Evolutionary conservation across 1,284 basidiomycete species (phyloP).

Genomic region (Tylopilus sp.): DNA sequence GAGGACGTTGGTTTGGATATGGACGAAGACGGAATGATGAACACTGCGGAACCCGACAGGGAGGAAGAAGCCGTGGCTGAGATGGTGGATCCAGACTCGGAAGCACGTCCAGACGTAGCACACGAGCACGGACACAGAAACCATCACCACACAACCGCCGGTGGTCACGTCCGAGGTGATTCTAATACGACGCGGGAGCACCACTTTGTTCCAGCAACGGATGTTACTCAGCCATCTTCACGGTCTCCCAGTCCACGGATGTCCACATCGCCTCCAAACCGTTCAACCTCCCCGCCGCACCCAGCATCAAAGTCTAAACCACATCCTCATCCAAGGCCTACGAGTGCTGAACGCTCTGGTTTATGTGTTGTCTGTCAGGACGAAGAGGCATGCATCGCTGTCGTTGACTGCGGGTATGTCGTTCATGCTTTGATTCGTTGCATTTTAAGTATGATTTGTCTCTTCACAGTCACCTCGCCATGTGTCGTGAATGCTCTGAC

Average conservation of each 20-base stretch:
- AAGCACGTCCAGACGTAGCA: conserved; percentile 2
- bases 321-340: conserved; percentile 33
- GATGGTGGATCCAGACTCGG: conserved; percentile 17
- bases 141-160: neutral
- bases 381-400: conserved; percentile 85
- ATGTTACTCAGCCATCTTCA: neutral
- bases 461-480: conserved; percentile 65
- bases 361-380: conserved; percentile 89
- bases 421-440: neutral
- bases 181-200: conserved; percentile 10
- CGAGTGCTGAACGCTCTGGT: conserved; percentile 60
- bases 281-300: conserved; percentile 19
- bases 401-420: conserved; percentile 88
- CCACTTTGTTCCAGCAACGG: neutral
- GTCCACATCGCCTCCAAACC: conserved; percentile 11
- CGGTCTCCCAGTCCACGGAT: conserved; percentile 13
- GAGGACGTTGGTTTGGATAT: conserved; percentile 39
- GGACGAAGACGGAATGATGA: conserved; percentile 17
- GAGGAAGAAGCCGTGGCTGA: conserved; percentile 20
- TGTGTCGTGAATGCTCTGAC: conserved; percentile 83
- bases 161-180: neutral
- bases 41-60: conserved; percentile 9
- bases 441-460: neutral
- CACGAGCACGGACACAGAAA: conserved; percentile 2
- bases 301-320: conserved; percentile 30